Base-by-base conservation (phyloP, 805 yeast species). In the Nakazawaea anatomiae region DNA sequence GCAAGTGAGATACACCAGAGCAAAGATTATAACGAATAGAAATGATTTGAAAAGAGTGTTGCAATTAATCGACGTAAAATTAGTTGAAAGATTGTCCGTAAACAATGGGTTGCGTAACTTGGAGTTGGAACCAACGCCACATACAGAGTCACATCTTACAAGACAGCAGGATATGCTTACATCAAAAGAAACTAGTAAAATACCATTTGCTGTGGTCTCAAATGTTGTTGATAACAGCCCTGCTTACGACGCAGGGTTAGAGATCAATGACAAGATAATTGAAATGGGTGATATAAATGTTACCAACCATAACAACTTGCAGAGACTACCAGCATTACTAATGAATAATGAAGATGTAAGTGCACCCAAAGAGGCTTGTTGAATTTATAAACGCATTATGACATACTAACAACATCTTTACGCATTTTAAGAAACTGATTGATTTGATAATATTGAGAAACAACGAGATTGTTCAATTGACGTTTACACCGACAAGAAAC, bases 11-110 rank as follows among this genome's bases (percentile, higher is more conserved):
- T 63, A 77, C 8, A 61, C 83, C 1, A 69, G 97, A 52, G 76
- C 82, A 8, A 77, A 76, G 59, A 80, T 91, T 34, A 80, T 86
- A 36, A 71, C 86, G 48, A 69, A 86, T 39, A 72, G 84, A 52
- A 91, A 89, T 60, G 97, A 92, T 65, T 72, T 83, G 55, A 72
- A 71, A 45, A 63, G 59, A 12, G 67, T 88, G 6, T 61, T 82
- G 57, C 62, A 66, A 5, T 63, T 70, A 27, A 63, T 89, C 6
- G 80, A 79, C 35, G 53, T 50, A 6, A 73, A 74, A 39, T 62
- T 89, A 55, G 59, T 69, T 4, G 65, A 68, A 35, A 79, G 78
- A 44, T 76, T 50, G 9, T 38, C 46, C 10, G 25, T 50, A 9
- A 39, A 14, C 11, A 43, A 31, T 29, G 18, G 39, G 28, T 30